Evolutionary conservation across 768 basidiomycete genomes (phyloP), one percentile per base, ranked within the genome.

Genomic region (Lentinula sp.): DNA sequence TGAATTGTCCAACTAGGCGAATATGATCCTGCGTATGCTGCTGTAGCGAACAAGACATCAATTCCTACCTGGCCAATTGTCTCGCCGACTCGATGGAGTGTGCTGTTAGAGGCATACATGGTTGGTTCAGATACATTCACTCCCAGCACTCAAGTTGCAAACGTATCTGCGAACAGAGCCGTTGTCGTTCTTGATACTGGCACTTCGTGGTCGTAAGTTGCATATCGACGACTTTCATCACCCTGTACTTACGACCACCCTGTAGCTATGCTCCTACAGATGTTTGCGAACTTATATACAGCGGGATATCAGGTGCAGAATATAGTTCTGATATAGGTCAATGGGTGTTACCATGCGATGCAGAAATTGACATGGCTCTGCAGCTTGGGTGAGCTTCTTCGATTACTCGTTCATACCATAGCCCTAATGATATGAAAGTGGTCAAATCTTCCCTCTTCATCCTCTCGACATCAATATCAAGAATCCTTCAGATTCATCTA

Each of bases 131-230:
- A 76, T 35, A 77, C 80, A 18, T 70, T 80, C 32, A 68, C 78
- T 13, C 83, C 89, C 10, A 80, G 79, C 3, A 86, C 82, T 23
- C 73, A 70, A 6, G 83, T 92, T 31, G 48, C 70, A 4, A 77
- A 75, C 34, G 91, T 82, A 1, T 89, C 91, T 5, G 74, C 76
- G 35, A 84, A 86, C 65, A 85, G 86, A 66, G 90, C 89, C 5
- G 89, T 93, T 51, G 81, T 84, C 23, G 75, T 91, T 35, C 78
- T 94, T 58, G 92, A 94, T 70, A 92, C 83, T 61, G 92, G 92
- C 5, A 87, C 92, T 3, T 91, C 91, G 2, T 91, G 85, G 70
- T 85, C 88, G 87, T 90, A 69, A 61, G 88, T 56, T 45, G 9
- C 16, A 48, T 10, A 9, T 9, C 21, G 8, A 8, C 28, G 8